Evolutionary conservation across 208 protist genomes (phyloP).

Genomic region (Wallacemonas sp.): DNA sequence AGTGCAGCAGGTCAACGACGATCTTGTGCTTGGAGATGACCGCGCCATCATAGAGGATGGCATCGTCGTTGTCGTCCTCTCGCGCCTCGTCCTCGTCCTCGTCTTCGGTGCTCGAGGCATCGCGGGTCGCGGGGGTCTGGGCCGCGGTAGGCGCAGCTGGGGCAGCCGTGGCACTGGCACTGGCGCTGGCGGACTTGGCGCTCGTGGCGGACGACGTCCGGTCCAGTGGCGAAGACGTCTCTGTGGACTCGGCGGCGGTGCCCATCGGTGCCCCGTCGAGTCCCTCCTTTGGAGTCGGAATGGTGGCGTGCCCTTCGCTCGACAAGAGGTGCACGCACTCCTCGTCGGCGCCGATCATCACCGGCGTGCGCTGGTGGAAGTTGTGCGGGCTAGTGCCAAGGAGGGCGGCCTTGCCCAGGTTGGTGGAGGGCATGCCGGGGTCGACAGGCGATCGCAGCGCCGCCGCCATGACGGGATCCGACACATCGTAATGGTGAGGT

Average conservation of each 20-base stretch:
- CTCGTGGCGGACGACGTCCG: too few relatives aligned
- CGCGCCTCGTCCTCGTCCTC: background rate
- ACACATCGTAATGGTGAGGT: background rate
- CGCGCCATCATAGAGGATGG: constrained; percentile 15
- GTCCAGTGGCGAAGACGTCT: too few relatives aligned
- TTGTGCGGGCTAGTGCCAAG: constrained; percentile 30
- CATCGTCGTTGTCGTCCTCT: constrained; percentile 7
- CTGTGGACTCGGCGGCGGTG: too few relatives aligned
- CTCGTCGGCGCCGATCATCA: constrained; percentile 74
- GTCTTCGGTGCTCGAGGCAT: background rate
- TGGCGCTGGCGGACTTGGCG: too few relatives aligned
- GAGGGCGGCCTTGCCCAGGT: background rate
- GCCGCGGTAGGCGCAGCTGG: background rate
- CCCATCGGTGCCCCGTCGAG: constrained; percentile 15
- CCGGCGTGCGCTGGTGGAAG: constrained; percentile 80
- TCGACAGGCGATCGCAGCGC: constrained; percentile 1
- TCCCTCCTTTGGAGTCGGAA: constrained; percentile 11
- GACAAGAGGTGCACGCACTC: constrained; percentile 23
- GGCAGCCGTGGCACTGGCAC: too few relatives aligned
- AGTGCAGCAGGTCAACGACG: constrained; percentile 14
- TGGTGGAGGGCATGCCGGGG: constrained; percentile 1
- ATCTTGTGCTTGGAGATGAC: constrained; percentile 18
- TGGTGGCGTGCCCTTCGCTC: constrained; percentile 12
- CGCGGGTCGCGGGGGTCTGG: background rate
- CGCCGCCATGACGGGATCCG: background rate